Evolutionary conservation across 1,139 yeast species (phyloP), one percentile per base, ranked within the genome.

Genomic region (Scheffersomyces insectosa): DNA sequence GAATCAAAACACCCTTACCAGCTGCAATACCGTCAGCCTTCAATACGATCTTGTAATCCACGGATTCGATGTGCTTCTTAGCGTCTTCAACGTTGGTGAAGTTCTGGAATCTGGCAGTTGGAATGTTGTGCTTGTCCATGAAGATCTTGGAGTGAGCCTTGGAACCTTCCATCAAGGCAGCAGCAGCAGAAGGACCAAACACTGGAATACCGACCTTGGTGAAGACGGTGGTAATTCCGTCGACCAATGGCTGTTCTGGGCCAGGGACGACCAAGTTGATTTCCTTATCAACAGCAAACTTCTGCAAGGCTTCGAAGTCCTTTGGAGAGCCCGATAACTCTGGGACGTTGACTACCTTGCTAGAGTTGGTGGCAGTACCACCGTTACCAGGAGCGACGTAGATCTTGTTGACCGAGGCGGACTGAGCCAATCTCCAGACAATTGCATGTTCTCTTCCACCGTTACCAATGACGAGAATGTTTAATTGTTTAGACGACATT

Each of bases 381-480:
- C 98, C 99, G 62, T 93, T 95, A 48, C 99, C 99, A 52, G 98
- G 98, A 27, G 98, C 97, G 42, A 93, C 97, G 58, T 64, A 95
- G 55, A 95, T 85, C 50, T 80, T 78, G 49, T 72, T 70, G 36
- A 90, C 96, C 33, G 80, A 66, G 33, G 81, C 69, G 28, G 97
- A 88, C 66, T 89, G 95, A 35, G 87, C 73, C 54, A 95, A 79
- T 62, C 86, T 88, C 97, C 97, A 91, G 14, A 89, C 87, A 52
- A 95, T 78, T 43, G 99, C 98, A 66, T 93, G 98, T 69, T 95
- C 99, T 75, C 99, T 90, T 56, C 99, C 99, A 61, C 99, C 99
- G 70, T 88, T 90, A 59, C 99, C 99, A 56, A 95, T 79, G 51
- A 95, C 85, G 51, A 95, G 83, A 54, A 93, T 72, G 64, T 87